phyloP scores from a whole-genome alignment of 805 yeast species.

The Tetrapisispora pingtungensis region DNA sequence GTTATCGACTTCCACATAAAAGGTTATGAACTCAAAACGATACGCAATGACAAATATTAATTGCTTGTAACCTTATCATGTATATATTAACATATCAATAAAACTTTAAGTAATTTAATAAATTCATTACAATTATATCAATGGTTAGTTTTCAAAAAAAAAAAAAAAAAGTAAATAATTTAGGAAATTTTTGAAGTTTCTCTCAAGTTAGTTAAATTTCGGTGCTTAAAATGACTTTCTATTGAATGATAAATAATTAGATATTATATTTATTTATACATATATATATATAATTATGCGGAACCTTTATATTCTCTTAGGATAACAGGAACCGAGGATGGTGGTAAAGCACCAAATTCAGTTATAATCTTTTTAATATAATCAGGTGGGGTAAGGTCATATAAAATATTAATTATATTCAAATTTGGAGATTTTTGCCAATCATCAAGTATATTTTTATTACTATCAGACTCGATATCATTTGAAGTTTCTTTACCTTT shows the following conservation, averaged over 20 bases:
- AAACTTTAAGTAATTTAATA: no score
- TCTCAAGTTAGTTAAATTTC: no score
- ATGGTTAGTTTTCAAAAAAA: no score
- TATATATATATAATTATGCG: slow-evolving; percentile 16
- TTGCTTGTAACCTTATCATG: no score
- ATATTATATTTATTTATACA: no score
- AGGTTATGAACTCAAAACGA: not conserved
- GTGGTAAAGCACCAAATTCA: slow-evolving; percentile 92
- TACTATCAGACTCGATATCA: slow-evolving; percentile 18
- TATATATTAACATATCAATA: no score
- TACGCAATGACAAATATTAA: no score
- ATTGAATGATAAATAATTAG: not conserved
- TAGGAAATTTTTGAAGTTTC: no score
- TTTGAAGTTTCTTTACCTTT: slow-evolving; percentile 8
- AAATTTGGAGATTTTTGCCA: slow-evolving; percentile 58
- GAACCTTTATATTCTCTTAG: slow-evolving; percentile 75
- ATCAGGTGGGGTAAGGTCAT: slow-evolving; percentile 89
- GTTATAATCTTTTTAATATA: slow-evolving; percentile 91
- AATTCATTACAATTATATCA: no score
- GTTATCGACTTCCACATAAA: not conserved
- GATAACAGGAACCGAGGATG: slow-evolving; percentile 96
- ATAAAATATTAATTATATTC: slow-evolving; percentile 74
- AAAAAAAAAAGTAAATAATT: no score
- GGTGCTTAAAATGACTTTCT: not conserved
- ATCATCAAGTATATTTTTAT: slow-evolving; percentile 39